Percentiles rank a stretch among this genome's conserved stretches.
These are phyloP conservation scores for Leccinum ochraceum DNA, from an alignment of 768 basidiomycete species.

Conservation along the genomic window DNA sequence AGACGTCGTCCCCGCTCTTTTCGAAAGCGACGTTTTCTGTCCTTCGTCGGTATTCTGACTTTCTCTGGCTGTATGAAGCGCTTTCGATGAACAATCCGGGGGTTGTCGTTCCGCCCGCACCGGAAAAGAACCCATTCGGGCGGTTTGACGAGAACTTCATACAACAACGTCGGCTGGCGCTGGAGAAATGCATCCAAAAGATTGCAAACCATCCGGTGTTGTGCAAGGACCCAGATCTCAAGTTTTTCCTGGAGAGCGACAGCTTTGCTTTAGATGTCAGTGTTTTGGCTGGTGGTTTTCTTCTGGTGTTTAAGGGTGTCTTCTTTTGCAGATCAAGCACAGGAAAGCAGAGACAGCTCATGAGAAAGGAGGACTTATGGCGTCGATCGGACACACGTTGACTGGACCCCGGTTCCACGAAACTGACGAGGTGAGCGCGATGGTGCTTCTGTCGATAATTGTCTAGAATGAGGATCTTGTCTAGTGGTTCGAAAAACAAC, in stretches of 20 bases:
- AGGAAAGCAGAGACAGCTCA: conserved; percentile 74
- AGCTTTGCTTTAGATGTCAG: conserved; percentile 87
- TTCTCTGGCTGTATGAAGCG: conserved; percentile 93
- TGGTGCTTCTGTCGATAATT: not conserved
- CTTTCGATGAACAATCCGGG: conserved; percentile 83
- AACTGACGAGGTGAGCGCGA: conserved; percentile 70
- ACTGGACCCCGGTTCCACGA: conserved; percentile 83
- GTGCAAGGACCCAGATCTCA: conserved; percentile 84
- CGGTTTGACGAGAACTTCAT: conserved; percentile 94
- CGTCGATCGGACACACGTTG: conserved; percentile 77
- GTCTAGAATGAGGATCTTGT: conserved; percentile 2
- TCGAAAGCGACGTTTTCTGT: conserved; percentile 88
- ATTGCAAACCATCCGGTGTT: conserved; percentile 91
- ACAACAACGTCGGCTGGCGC: conserved; percentile 75
- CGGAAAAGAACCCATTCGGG: conserved; percentile 92
- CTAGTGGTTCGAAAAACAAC: conserved; percentile 92
- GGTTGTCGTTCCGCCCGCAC: conserved; percentile 94
- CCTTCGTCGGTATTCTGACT: conserved; percentile 94
- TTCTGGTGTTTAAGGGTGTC: not conserved
- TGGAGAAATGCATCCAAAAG: conserved; percentile 92
- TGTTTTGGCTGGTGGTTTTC: conserved; percentile 10
- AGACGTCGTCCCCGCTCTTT: conserved; percentile 87
- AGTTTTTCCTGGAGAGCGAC: conserved; percentile 91
- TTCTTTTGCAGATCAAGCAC: conserved; percentile 73
- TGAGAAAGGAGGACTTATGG: conserved; percentile 82